Evolutionary conservation across 2,329 filamentous ascomycete genomes (phyloP).

Genomic region (Nannizzia gypsea): DNA sequence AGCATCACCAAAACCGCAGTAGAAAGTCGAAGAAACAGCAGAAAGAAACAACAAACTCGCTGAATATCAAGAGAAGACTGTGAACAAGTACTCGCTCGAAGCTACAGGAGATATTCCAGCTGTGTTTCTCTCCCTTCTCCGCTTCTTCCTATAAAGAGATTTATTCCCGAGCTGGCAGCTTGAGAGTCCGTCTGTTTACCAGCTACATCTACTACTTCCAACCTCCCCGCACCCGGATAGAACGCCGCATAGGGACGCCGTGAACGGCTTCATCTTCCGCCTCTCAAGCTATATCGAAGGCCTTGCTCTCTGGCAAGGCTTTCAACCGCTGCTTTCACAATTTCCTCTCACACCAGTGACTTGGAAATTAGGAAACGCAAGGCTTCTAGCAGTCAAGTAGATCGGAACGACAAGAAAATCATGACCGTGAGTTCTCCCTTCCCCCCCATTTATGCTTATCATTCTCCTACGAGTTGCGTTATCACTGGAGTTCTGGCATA

Average conservation of each 20-base stretch:
- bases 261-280: not conserved
- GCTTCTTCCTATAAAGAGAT: not conserved
- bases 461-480: not conserved
- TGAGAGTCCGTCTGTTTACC: not conserved
- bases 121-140: not conserved
- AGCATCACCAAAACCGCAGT: not conserved
- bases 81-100: not conserved
- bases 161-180: not conserved
- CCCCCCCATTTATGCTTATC: constrained; percentile 5
- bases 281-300: constrained; percentile 22
- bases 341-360: constrained; percentile 22
- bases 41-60: not conserved
- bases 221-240: constrained; percentile 14
- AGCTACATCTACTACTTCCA: constrained; percentile 8
- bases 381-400: constrained; percentile 22
- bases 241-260: constrained; percentile 2
- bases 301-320: constrained; percentile 33
- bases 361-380: constrained; percentile 15
- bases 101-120: not conserved
- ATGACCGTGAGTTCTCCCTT: constrained; percentile 36
- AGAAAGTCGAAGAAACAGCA: not conserved
- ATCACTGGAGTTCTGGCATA: not conserved
- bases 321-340: constrained; percentile 26
- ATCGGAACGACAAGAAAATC: constrained; percentile 41
- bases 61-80: not conserved